Evolutionary conservation across 768 basidiomycete species (phyloP), one percentile per base, ranked within the genome.

Genomic region (Amanita rubescens): DNA sequence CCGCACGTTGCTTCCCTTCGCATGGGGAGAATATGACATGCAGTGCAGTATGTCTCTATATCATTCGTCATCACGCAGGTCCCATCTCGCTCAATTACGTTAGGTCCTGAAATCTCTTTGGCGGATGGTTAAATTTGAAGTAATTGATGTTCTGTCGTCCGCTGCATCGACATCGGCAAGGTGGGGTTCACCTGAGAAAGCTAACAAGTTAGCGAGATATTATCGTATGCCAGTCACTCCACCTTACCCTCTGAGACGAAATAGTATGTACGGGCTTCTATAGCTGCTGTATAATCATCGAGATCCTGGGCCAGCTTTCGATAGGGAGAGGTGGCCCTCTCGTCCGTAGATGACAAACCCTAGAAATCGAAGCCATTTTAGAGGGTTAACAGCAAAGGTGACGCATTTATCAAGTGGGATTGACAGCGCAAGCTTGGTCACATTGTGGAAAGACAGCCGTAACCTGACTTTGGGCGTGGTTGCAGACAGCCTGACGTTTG

Each of bases 301-400:
- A 60, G 44, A 47, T 58, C n/a, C 55, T 19, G 51, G 55, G 34
- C 59, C 57, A 51, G 51, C 48, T 10, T 34, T n/a, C 30, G 22
- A 25, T 24, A 35, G 32, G 17, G 24, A 42, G 41, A 58, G 51
- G 24, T 41, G 33, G 34, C 59, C 55, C 54, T 58, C 47, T 32
- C 53, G 54, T 27, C 57, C 59, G 39, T 60, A 58, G 48, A 60
- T 58, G 17, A 53, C 37, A 32, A 54, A 60, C 15, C 55, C 57
- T 32, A 60, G 57, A 55, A 54, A 60, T 20, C 55, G 51, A 7
- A 58, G 52, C 59, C 59, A 60, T 45, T 38, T 58, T 41, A 60
- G 59, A 42, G 59, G 59, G 41, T 46, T 34, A 14, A 56, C 5
- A n/a, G 59, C 39, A 35, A 46, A 60, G 7, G 17, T 22, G 46